Percentiles rank a stretch among this genome's conserved stretches.
phyloP scores from a whole-genome alignment of 768 basidiomycete genomes.

The Leccinum subtestaceum region DNA sequence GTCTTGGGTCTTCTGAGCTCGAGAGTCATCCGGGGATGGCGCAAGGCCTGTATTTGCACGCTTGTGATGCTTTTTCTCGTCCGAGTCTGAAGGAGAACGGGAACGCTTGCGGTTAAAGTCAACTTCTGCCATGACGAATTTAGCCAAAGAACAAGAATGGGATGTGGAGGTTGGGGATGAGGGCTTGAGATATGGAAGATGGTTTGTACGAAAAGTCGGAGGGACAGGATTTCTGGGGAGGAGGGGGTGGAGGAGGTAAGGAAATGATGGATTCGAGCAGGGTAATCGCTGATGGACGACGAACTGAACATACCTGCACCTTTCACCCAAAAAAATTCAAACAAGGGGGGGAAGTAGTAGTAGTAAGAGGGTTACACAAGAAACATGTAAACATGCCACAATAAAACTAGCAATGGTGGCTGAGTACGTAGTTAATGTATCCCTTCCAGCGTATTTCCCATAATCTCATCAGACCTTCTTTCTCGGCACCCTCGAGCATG shows the following conservation, averaged over 20 bases:
- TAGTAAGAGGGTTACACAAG: slow-evolving; percentile 10
- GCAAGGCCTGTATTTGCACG: slow-evolving; percentile 79
- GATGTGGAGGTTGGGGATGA: slow-evolving; percentile 41
- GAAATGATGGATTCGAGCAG: slow-evolving; percentile 54
- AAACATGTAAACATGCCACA: slow-evolving; percentile 15
- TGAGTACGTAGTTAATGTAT: slow-evolving; percentile 33
- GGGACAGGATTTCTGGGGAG: slow-evolving; percentile 48
- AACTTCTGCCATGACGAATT: slow-evolving; percentile 82
- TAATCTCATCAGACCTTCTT: slow-evolving; percentile 36
- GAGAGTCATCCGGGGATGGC: slow-evolving; percentile 60
- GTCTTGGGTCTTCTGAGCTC: slow-evolving; percentile 45
- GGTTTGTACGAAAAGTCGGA: slow-evolving; percentile 36
- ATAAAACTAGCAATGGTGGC: slow-evolving; percentile 18
- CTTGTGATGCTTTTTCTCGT: slow-evolving; percentile 77
- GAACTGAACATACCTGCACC: slow-evolving; percentile 36
- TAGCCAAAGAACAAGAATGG: slow-evolving; percentile 41
- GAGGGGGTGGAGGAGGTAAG: slow-evolving; percentile 54
- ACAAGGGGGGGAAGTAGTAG: neutral
- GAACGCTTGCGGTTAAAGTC: slow-evolving; percentile 84
- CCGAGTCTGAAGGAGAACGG: slow-evolving; percentile 80
- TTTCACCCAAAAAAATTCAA: neutral
- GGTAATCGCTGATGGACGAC: slow-evolving; percentile 38
- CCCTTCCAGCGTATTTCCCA: slow-evolving; percentile 51
- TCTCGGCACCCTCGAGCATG: slow-evolving; percentile 46
- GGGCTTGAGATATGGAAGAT: slow-evolving; percentile 40